Evolutionary conservation across 768 basidiomycete species (phyloP).

Genomic region (Mycena maculata): DNA sequence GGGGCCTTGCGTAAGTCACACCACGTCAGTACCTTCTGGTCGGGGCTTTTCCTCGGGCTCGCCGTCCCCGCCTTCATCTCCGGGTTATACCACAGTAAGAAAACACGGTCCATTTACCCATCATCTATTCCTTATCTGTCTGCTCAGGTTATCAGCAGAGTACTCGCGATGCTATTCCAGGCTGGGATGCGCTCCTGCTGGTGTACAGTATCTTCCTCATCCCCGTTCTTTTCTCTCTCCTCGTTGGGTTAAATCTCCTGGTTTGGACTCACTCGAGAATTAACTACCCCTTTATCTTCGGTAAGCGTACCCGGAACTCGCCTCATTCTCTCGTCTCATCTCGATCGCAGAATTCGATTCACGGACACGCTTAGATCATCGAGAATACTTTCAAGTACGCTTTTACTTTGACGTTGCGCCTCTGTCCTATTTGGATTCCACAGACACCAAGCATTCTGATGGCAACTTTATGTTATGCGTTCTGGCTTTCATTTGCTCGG

Average conservation of each 20-base stretch:
- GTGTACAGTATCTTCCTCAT: slow-evolving; percentile 82
- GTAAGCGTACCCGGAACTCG: slow-evolving; percentile 51
- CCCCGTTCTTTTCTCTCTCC: slow-evolving; percentile 77
- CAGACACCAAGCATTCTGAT: slow-evolving; percentile 88
- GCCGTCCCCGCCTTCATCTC: slow-evolving; percentile 74
- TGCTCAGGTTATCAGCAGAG: slow-evolving; percentile 64
- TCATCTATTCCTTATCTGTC: neutral
- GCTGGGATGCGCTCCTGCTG: slow-evolving; percentile 80
- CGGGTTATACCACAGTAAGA: slow-evolving; percentile 71
- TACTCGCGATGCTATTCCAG: slow-evolving; percentile 66
- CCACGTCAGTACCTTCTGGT: slow-evolving; percentile 78
- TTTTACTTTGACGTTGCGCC: slow-evolving; percentile 31
- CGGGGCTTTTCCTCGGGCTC: slow-evolving; percentile 78
- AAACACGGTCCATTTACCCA: neutral
- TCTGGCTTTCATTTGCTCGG: slow-evolving; percentile 84
- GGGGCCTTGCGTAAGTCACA: slow-evolving; percentile 68
- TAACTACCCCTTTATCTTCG: slow-evolving; percentile 95
- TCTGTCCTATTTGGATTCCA: slow-evolving; percentile 1
- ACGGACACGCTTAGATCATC: slow-evolving; percentile 78
- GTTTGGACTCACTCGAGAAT: slow-evolving; percentile 83
- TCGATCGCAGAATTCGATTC: slow-evolving; percentile 69
- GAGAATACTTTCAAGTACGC: slow-evolving; percentile 73
- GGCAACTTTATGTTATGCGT: slow-evolving; percentile 77
- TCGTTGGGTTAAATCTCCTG: slow-evolving; percentile 86
- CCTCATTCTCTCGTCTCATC: neutral